phyloP scores from a whole-genome alignment of 164 flowering plant species.

The Vitis cinerea region DNA sequence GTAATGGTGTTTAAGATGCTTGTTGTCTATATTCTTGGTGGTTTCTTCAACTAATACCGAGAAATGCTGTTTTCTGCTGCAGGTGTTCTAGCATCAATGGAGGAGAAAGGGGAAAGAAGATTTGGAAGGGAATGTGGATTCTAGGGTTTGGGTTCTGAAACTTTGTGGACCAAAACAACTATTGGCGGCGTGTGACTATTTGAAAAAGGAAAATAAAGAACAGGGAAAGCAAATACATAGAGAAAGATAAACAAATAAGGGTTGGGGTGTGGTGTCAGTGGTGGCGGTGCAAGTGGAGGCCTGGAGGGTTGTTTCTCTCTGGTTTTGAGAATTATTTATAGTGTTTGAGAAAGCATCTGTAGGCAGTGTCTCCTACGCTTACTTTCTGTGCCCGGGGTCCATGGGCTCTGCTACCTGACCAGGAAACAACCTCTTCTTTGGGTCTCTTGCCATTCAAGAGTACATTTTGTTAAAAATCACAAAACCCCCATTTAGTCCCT shows the following conservation, averaged over 20 bases:
- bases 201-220: conserved; percentile 12
- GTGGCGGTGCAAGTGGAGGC: conserved; percentile 32
- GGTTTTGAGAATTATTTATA: conserved; percentile 19
- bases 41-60: conserved; percentile 26
- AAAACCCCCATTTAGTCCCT: not conserved
- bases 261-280: conserved; percentile 36
- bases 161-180: conserved; percentile 11
- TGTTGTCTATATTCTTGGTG: conserved; percentile 28
- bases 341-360: conserved; percentile 9
- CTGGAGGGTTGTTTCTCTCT: conserved; percentile 15
- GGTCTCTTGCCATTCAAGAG: conserved; percentile 18
- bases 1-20: conserved; percentile 24
- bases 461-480: conserved; percentile 10
- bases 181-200: conserved; percentile 2
- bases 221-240: not conserved
- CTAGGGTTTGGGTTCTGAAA: conserved; percentile 18
- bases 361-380: conserved; percentile 25
- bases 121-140: conserved; percentile 15
- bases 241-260: conserved; percentile 21
- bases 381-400: conserved; percentile 25
- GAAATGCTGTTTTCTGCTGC: conserved; percentile 23
- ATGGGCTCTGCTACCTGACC: conserved; percentile 26
- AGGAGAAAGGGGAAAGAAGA: not conserved
- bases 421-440: conserved; percentile 30
- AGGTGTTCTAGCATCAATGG: conserved; percentile 12